A percentile compares a stretch with the other conserved stretches of the same genome.
These are phyloP conservation scores for Penicillium sp. DNA, from an alignment of 2,329 filamentous ascomycete species.

Conservation along the genomic window DNA sequence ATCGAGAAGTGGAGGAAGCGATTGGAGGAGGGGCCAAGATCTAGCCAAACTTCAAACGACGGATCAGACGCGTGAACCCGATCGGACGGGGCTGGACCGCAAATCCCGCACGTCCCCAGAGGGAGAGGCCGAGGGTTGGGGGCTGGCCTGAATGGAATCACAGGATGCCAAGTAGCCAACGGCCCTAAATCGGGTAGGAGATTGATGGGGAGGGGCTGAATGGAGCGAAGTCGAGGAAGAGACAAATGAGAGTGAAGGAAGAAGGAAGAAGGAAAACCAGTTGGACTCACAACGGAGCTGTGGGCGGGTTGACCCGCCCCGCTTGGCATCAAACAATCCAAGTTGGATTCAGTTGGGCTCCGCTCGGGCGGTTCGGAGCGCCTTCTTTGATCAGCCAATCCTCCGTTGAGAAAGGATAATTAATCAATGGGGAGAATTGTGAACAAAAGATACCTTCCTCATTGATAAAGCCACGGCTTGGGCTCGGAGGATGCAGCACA, in stretches of 20 bases:
- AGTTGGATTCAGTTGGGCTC: neutral
- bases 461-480: neutral
- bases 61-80: neutral
- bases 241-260: conserved; percentile 6
- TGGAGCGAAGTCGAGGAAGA: neutral
- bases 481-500: neutral
- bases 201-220: neutral
- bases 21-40: neutral
- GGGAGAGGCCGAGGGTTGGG: neutral
- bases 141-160: no score
- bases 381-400: conserved; percentile 8
- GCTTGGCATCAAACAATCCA: neutral
- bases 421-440: no score
- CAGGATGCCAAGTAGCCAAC: no score
- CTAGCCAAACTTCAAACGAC: conserved; percentile 1
- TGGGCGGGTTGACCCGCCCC: conserved; percentile 19
- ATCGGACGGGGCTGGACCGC: neutral
- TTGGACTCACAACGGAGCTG: neutral
- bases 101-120: neutral
- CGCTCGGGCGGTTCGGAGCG: conserved; percentile 23
- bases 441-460: neutral
- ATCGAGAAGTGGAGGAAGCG: neutral
- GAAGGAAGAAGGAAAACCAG: neutral
- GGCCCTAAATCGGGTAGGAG: no score
- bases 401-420: neutral